phyloP scores from a whole-genome alignment of 2,329 filamentous ascomycete genomes.

The Coniochaeta sp. region DNA sequence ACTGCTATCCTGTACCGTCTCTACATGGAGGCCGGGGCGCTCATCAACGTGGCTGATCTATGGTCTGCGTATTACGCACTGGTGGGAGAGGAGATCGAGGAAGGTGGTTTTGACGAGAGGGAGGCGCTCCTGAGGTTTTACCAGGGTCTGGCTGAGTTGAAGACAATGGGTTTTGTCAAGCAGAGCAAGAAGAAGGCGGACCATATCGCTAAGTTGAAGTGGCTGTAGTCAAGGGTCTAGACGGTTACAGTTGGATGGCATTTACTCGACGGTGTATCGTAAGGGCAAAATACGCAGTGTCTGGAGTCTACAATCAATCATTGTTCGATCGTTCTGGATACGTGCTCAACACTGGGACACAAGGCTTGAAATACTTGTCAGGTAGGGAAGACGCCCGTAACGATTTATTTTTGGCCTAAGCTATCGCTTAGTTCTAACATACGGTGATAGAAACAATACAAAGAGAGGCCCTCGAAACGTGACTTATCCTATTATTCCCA shows the following conservation, averaged over 20 bases:
- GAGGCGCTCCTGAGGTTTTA: slow-evolving; percentile 73
- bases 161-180: slow-evolving; percentile 81
- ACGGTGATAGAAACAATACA: not conserved
- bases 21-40: slow-evolving; percentile 67
- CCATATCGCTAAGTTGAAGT: slow-evolving; percentile 85
- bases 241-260: not conserved
- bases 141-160: slow-evolving; percentile 74
- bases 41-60: slow-evolving; percentile 74
- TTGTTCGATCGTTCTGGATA: not conserved
- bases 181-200: slow-evolving; percentile 86
- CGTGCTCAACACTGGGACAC: not conserved
- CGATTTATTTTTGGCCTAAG: not conserved
- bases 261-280: not conserved
- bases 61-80: slow-evolving; percentile 70
- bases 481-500: not conserved
- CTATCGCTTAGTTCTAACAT: not conserved
- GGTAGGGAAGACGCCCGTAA: not conserved
- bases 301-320: not conserved
- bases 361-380: not conserved
- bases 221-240: slow-evolving; percentile 40
- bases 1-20: slow-evolving; percentile 72
- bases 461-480: not conserved
- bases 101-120: slow-evolving; percentile 38
- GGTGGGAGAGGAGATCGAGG: slow-evolving; percentile 30
- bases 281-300: slow-evolving; percentile 6